phyloP scores from a whole-genome alignment of 2,329 filamentous ascomycete species.

The Diplodia intermedia region DNA sequence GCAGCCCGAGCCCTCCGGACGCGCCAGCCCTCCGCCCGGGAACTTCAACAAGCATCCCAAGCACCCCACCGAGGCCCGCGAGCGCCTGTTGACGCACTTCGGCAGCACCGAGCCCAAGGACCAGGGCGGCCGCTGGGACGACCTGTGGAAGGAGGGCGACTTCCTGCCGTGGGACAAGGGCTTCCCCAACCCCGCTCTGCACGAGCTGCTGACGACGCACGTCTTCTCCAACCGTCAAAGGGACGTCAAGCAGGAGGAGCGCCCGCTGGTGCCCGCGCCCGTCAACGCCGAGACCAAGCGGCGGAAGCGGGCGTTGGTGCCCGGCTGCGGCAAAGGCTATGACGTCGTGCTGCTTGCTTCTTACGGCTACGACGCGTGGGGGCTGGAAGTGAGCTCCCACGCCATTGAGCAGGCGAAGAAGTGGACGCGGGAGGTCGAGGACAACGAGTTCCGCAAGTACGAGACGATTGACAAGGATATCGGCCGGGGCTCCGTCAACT shows the following conservation, averaged over 20 bases:
- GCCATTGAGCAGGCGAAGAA: conserved; percentile 57
- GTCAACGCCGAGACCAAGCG: conserved; percentile 11
- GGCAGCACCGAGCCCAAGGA: conserved; percentile 2
- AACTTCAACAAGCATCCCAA: conserved; percentile 22
- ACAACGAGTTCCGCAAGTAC: conserved; percentile 50
- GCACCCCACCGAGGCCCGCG: conserved; percentile 30
- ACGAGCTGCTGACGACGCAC: conserved; percentile 57
- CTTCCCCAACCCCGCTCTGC: conserved; percentile 65
- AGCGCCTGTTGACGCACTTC: conserved; percentile 23
- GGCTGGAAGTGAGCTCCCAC: conserved; percentile 69
- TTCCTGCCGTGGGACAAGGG: conserved; percentile 66
- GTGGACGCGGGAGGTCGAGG: conserved; percentile 46
- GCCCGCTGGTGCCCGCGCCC: conserved; percentile 19
- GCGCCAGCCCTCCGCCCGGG: conserved; percentile 2
- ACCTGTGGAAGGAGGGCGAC: conserved; percentile 61
- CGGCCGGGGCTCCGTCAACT: conserved; percentile 61
- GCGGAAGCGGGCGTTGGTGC: conserved; percentile 70
- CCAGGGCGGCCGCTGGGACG: conserved; percentile 53
- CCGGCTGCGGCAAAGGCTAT: conserved; percentile 82
- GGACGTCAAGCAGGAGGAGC: conserved; percentile 45
- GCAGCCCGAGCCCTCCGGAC: neutral
- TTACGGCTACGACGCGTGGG: conserved; percentile 78
- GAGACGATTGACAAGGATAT: conserved; percentile 49
- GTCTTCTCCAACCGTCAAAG: conserved; percentile 35
- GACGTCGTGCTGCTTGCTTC: conserved; percentile 78